A percentile compares a stretch with the other conserved stretches of the same genome.
Evolutionary conservation across 2,329 filamentous ascomycete species (phyloP).

Genomic region (Pseudomassariella vexata): DNA sequence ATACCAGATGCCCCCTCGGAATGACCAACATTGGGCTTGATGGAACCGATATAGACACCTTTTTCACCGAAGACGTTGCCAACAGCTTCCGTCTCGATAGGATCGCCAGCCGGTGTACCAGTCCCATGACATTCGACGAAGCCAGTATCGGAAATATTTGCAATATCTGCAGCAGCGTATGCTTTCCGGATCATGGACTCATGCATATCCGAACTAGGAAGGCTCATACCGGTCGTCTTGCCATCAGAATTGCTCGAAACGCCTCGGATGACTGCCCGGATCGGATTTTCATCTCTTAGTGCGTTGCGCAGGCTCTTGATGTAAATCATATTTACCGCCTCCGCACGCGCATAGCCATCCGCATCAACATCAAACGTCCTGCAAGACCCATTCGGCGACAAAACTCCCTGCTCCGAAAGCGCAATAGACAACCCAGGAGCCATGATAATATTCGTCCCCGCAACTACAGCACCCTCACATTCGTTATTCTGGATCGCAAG

Average conservation of each 20-base stretch:
- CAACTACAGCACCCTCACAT: constrained; percentile 22
- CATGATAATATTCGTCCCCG: constrained; percentile 21
- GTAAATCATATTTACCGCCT: constrained; percentile 31
- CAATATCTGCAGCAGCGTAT: constrained; percentile 1
- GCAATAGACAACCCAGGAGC: constrained; percentile 15
- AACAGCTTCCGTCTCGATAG: constrained; percentile 11
- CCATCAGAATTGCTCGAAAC: constrained; percentile 2
- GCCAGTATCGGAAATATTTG: constrained; percentile 1
- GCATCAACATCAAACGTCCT: constrained; percentile 29
- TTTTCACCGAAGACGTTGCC: constrained; percentile 15
- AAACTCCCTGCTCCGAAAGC: constrained; percentile 5
- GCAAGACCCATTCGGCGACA: constrained; percentile 14
- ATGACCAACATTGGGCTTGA: constrained; percentile 32
- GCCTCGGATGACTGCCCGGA: constrained; percentile 23
- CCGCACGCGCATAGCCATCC: constrained; percentile 38
- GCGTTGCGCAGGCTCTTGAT: constrained; percentile 35
- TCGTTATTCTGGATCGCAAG: constrained; percentile 19
- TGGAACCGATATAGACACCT: constrained; percentile 14
- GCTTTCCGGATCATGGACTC: constrained; percentile 2
- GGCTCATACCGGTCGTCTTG: not conserved
- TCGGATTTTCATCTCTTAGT: constrained; percentile 31
- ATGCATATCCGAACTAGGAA: constrained; percentile 1
- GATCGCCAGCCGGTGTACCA: constrained; percentile 4
- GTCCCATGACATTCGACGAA: constrained; percentile 5
- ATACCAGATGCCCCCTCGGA: constrained; percentile 37